These are phyloP conservation scores for Quillaja saponaria DNA, from an alignment of 306 rosid species.

Conservation along the genomic window DNA sequence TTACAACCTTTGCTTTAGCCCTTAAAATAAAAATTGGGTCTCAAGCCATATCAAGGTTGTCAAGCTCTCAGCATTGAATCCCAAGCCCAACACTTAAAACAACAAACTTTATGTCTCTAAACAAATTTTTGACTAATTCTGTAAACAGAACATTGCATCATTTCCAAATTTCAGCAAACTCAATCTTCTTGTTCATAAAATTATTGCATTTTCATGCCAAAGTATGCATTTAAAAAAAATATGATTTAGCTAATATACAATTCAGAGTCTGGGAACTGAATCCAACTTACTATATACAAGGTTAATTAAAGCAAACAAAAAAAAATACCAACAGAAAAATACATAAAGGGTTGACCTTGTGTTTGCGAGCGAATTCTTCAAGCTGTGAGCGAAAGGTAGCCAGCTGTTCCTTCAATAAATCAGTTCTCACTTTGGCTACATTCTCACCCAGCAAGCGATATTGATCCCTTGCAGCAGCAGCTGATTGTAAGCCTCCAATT, in stretches of 20 bases:
- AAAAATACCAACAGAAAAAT: background rate
- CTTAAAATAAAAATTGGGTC: slow-evolving; percentile 4
- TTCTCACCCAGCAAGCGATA: slow-evolving; percentile 83
- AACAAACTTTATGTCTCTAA: slow-evolving; percentile 5
- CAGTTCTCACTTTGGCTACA: slow-evolving; percentile 90
- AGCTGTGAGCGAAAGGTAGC: slow-evolving; percentile 86
- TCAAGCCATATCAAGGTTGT: background rate
- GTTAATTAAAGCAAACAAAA: background rate
- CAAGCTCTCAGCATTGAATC: slow-evolving; percentile 10
- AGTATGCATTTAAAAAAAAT: background rate
- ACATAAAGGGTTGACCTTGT: slow-evolving; percentile 50
- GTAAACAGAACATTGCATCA: too few species aligned
- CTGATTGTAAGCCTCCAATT: slow-evolving; percentile 85
- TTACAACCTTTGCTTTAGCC: background rate
- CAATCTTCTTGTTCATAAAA: background rate
- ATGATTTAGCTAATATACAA: too few species aligned
- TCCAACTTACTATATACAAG: background rate
- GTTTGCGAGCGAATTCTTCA: slow-evolving; percentile 95
- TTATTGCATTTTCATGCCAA: background rate
- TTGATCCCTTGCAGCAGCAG: slow-evolving; percentile 89
- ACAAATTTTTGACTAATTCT: too few species aligned
- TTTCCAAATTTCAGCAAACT: background rate
- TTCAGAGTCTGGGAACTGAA: background rate
- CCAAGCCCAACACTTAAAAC: slow-evolving; percentile 9
- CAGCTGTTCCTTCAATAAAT: slow-evolving; percentile 92